Percentiles rank a stretch among this genome's conserved stretches.
Conservation (phyloP, 352 stramenopile genomes). For the Saprolegnia parasitica region DNA sequence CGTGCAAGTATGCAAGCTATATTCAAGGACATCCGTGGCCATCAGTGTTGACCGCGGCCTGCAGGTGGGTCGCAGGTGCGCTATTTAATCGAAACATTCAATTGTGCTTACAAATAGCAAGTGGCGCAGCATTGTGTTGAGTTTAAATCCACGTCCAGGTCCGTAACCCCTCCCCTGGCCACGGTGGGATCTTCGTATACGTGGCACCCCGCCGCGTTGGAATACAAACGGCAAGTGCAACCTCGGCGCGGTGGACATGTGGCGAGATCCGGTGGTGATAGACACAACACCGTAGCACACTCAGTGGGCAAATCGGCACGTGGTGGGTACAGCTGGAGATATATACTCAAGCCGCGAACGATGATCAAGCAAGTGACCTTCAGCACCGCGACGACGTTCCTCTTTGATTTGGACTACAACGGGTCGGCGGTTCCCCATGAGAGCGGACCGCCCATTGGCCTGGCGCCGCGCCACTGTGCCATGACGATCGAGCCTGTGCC, state of each 20-base stretch:
- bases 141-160: too few relatives aligned
- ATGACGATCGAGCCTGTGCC: background rate
- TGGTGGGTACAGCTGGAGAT: background rate
- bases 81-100: too few relatives aligned
- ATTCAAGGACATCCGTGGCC: too few relatives aligned
- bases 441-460: constrained; percentile 17
- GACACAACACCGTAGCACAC: constrained; percentile 1
- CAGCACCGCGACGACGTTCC: constrained; percentile 17
- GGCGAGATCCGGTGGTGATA: background rate
- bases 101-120: too few relatives aligned
- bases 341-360: background rate
- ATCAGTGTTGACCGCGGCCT: too few relatives aligned
- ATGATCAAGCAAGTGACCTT: constrained; percentile 19
- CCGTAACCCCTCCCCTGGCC: background rate
- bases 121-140: too few relatives aligned
- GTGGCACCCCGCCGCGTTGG: background rate
- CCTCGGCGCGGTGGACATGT: background rate
- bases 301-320: background rate
- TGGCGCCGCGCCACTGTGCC: background rate
- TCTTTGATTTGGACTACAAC: constrained; percentile 14
- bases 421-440: constrained; percentile 2
- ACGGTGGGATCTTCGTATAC: background rate
- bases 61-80: too few relatives aligned
- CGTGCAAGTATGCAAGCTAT: too few relatives aligned
- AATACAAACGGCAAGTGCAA: background rate